phyloP scores from a whole-genome alignment of 371 early-diverging fungal genomes.

The Mucor circinelloides region DNA sequence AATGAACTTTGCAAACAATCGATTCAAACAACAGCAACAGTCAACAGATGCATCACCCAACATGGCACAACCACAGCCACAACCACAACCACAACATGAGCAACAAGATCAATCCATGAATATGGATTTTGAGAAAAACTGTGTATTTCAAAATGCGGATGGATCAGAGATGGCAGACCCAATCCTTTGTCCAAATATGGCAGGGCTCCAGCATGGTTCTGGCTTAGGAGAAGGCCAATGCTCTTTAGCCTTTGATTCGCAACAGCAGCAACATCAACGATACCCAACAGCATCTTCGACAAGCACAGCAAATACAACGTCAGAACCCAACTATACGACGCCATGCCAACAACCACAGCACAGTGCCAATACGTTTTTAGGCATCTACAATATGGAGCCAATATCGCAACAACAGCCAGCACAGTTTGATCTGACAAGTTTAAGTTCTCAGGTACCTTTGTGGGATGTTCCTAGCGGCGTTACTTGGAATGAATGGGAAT shows the following conservation, averaged over 20 bases:
- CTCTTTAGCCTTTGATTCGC: not conserved
- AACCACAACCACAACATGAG: not conserved
- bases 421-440: constrained; percentile 27
- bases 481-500: constrained; percentile 45
- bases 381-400: not conserved
- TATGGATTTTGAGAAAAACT: not conserved
- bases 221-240: not conserved
- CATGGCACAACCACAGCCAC: constrained; percentile 5
- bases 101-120: not conserved
- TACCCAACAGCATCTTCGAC: not conserved
- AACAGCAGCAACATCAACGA: not conserved
- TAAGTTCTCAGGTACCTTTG: constrained; percentile 32
- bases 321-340: not conserved
- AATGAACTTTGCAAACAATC: not conserved
- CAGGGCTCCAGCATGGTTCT: not conserved
- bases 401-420: not conserved
- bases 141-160: not conserved
- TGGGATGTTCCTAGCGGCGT: constrained; percentile 38
- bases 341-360: not conserved
- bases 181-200: not conserved
- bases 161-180: not conserved
- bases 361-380: not conserved
- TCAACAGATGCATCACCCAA: not conserved
- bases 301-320: not conserved
- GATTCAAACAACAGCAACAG: not conserved